Evolutionary conservation across 768 basidiomycete species (phyloP), one percentile per base, ranked within the genome.

Genomic region (Fomitopsis pulvina): DNA sequence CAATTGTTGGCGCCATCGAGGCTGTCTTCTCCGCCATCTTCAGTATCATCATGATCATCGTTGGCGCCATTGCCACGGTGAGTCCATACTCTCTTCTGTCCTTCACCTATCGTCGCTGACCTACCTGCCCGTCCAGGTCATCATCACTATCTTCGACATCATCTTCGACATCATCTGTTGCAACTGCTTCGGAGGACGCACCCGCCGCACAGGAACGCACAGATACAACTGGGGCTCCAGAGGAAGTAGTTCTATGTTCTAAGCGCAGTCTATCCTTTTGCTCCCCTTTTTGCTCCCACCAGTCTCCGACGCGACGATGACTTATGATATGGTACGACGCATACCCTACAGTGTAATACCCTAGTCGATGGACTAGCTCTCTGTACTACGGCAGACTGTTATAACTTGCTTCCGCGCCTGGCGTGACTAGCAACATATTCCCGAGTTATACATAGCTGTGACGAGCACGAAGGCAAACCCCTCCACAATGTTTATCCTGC

Each of bases 111-210:
- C 32, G 29, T 48, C 9, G 25, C 24, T 43, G 42, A 18, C 41
- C 53, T 11, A 16, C 7, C n/a, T n/a, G n/a, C 21, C 22, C 22
- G 24, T 9, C 8, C 54, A 86, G 85, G 67, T 85, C 34, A 71
- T 85, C 41, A 78, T 83, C 9, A 77, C 81, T 0, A 84, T 85
- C 50, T 78, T 83, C 57, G 72, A 85, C 57, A 60, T 81, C 32
- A 80, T 86, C 50, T 52, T 67, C 43, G 84, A 73, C 48, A 69
- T 74, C 50, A 50, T 73, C 11, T 74, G 71, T 60, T 72, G 72
- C 58, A 63, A 64, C 50, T 71, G 68, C 59, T 68, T 48, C 53
- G 58, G 63, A 25, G 54, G 62, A 11, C 57, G 64, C 28, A 57
- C 53, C 10, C 37, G 55, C 21, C 54, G 65, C 2, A 59, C 59